Evolutionary conservation across 164 flowering plant genomes (phyloP).

Genomic region (Piper betle): DNA sequence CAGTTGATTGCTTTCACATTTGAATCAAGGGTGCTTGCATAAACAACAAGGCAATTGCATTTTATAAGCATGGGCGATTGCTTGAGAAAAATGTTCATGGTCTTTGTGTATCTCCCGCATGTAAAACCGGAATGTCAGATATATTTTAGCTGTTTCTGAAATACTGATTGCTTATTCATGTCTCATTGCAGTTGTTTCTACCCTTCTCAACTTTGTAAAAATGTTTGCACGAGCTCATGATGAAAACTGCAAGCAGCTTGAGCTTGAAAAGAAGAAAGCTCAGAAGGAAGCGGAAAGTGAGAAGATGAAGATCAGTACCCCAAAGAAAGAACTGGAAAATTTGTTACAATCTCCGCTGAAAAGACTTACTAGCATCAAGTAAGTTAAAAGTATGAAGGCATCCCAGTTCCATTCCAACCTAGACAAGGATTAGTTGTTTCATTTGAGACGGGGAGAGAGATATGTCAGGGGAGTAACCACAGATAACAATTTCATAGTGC

Average conservation of each 20-base stretch:
- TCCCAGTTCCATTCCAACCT: no score
- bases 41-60: no score
- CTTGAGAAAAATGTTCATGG: not conserved
- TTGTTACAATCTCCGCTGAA: conserved; percentile 10
- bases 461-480: not conserved
- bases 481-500: no score
- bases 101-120: not conserved
- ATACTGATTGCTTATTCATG: not conserved
- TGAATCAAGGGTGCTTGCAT: no score
- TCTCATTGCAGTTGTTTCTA: conserved; percentile 55
- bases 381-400: no score
- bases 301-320: conserved; percentile 26
- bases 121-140: not conserved
- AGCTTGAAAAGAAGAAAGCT: conserved; percentile 63
- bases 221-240: conserved; percentile 66
- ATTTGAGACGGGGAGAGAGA: no score
- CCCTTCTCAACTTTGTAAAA: conserved; percentile 63
- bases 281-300: conserved; percentile 53
- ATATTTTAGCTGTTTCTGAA: not conserved
- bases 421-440: no score
- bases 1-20: no score
- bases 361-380: conserved; percentile 13
- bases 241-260: conserved; percentile 78
- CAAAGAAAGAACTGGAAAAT: conserved; percentile 19
- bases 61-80: no score